Base-by-base conservation (phyloP, 176 grass and related monocot species). In the Eragrostis curvula region DNA sequence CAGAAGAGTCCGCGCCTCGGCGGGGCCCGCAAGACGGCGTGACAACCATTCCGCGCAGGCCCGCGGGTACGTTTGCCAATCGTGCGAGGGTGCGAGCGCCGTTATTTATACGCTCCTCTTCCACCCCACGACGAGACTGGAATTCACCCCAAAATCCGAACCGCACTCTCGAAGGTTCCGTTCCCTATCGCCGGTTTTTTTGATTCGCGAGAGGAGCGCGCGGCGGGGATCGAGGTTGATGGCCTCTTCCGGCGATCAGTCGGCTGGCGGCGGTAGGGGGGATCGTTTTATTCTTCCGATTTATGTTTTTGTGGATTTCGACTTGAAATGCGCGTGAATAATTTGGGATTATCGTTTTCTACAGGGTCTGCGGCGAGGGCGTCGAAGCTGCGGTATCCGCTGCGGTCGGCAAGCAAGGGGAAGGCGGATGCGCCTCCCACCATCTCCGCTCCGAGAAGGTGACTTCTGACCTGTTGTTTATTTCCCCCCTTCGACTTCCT, bases 311-410 rank as follows among this genome's bases (percentile, higher is more conserved):
- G 15, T 42, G 8, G 10, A 41, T 80, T 87, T 85, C 52, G 28
- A 14, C 2, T 5, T 17, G 79, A 53, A 25, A 8, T 39, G 24
- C 11, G 29, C 9, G 7, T 51, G 65, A 66, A 13, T 60, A 9
- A 20, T 39, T 2, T 40, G 10, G 18, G 5, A 63, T 32, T 32
- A 15, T 64, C n/a, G n/a, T 56, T n/a, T 4, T 8, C 10, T 17
- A 47, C 83, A 82, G 85, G 73, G 53, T 75, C 89, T 36, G 80
- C 52, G 17, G 56, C 73, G 50, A 75, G 75, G 57, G 56, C 81
- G 62, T 91, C 94, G 16, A 94, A 88, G 85, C 81, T 94, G 81
- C 75, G 94, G 49, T 93, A 89, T 68, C 89, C 91, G 29, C 81
- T 97, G 73, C 72, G 94, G 8, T 93, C 94, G 8, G 86, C 77